phyloP scores from a whole-genome alignment of 352 stramenopile species.

The Globisporangium yorkense region DNA sequence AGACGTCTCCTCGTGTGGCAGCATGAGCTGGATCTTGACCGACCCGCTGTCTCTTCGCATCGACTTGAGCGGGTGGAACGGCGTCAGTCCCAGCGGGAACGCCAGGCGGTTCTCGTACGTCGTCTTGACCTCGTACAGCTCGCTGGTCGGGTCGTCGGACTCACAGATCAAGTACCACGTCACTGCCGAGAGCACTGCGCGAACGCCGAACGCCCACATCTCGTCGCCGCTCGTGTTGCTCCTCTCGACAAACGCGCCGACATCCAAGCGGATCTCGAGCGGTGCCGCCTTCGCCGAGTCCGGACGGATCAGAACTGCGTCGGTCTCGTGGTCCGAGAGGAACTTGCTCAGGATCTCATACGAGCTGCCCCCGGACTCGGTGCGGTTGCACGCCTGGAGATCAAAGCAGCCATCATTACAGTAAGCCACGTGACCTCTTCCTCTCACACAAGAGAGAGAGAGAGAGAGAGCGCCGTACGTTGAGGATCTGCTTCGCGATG shows the following conservation, averaged over 20 bases:
- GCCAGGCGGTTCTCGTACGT: conserved; percentile 59
- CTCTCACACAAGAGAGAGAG: background rate
- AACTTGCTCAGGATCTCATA: conserved; percentile 67
- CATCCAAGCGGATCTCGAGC: conserved; percentile 45
- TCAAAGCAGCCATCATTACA: background rate
- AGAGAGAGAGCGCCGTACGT: conserved; percentile 11
- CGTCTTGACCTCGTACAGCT: conserved; percentile 47
- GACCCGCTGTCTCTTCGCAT: conserved; percentile 44
- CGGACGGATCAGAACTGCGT: conserved; percentile 59
- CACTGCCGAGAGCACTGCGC: conserved; percentile 36
- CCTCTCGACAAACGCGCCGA: conserved; percentile 44
- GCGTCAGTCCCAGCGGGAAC: conserved; percentile 48
- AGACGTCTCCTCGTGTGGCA: background rate
- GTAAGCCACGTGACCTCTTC: background rate
- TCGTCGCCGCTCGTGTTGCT: background rate
- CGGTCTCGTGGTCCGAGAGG: conserved; percentile 40
- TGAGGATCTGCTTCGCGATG: conserved; percentile 35
- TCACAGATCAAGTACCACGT: conserved; percentile 77
- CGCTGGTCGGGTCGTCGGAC: conserved; percentile 48
- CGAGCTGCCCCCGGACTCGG: conserved; percentile 62
- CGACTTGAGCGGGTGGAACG: conserved; percentile 36
- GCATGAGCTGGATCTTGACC: conserved; percentile 31
- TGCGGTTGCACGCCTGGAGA: conserved; percentile 64
- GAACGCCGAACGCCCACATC: conserved; percentile 58
- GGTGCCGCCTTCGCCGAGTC: conserved; percentile 54